A percentile compares a stretch with the other conserved stretches of the same genome.
Evolutionary conservation across 176 grass and related monocot species (phyloP).

Genomic region (Puccinellia tenuiflora): DNA sequence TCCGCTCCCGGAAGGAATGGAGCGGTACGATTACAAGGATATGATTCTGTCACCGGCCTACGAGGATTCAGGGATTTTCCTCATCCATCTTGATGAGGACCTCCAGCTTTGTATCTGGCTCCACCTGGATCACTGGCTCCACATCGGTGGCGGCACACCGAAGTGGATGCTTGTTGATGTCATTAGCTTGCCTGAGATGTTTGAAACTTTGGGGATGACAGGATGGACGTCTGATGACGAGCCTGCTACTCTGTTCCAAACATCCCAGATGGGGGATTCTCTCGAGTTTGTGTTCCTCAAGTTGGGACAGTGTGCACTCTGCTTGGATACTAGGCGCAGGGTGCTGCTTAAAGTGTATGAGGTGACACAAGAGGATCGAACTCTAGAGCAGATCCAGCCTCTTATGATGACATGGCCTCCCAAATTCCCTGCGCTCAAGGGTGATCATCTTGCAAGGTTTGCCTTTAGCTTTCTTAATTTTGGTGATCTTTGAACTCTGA

Average conservation of each 20-base stretch:
- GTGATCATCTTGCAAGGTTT: not conserved
- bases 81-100: not conserved
- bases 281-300: not conserved
- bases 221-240: not conserved
- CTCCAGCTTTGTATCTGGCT: not conserved
- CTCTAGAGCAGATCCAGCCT: not conserved
- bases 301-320: not conserved
- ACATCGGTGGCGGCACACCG: not conserved
- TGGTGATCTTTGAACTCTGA: not conserved
- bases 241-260: not conserved
- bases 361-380: not conserved
- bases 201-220: not conserved
- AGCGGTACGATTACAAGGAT: not conserved
- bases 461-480: not conserved
- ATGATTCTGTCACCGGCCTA: not conserved
- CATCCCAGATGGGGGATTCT: not conserved
- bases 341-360: not conserved
- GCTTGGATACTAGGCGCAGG: not conserved
- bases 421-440: not conserved
- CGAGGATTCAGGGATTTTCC: not conserved
- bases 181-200: not conserved
- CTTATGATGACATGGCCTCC: slow-evolving; percentile 1
- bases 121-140: no score
- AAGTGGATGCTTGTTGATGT: not conserved
- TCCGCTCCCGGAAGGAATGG: not conserved